A percentile compares a stretch with the other conserved stretches of the same genome.
These are phyloP conservation scores for Blastomyces gilchristii DNA, from an alignment of 2,329 filamentous ascomycete genomes.

Conservation along the genomic window DNA sequence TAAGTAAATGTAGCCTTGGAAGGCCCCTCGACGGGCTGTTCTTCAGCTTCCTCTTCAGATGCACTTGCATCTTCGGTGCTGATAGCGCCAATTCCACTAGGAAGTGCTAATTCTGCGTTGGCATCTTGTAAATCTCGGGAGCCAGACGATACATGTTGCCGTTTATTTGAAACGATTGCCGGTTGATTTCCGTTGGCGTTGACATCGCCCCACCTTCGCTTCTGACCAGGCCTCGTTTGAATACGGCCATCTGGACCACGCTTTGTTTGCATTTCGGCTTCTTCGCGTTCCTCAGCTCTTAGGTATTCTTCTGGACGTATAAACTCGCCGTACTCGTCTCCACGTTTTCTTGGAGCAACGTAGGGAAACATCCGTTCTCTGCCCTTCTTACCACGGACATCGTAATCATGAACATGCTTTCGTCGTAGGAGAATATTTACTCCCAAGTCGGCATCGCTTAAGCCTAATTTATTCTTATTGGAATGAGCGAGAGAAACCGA, in stretches of 20 bases:
- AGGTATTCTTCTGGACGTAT: conserved; percentile 92
- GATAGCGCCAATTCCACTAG: conserved; percentile 17
- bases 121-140: conserved; percentile 22
- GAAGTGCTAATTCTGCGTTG: conserved; percentile 40
- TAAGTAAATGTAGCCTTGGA: conserved; percentile 61
- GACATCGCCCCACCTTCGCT: conserved; percentile 83
- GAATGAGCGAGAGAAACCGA: conserved; percentile 76
- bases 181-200: conserved; percentile 31
- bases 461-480: conserved; percentile 70
- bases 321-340: conserved; percentile 86
- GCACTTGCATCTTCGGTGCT: conserved; percentile 47
- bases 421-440: conserved; percentile 82
- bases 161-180: conserved; percentile 47
- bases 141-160: conserved; percentile 40
- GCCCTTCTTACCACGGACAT: conserved; percentile 82
- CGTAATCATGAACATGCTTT: conserved; percentile 86
- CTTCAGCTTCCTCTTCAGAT: conserved; percentile 45
- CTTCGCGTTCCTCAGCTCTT: conserved; percentile 80
- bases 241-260: conserved; percentile 42
- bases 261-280: conserved; percentile 56
- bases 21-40: conserved; percentile 50
- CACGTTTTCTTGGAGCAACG: conserved; percentile 64
- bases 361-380: conserved; percentile 88
- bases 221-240: conserved; percentile 68
- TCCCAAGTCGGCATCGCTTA: conserved; percentile 83